Percentiles rank a stretch among this genome's conserved stretches.
phyloP scores from a whole-genome alignment of 2,329 filamentous ascomycete species.

The Alternaria viburni region DNA sequence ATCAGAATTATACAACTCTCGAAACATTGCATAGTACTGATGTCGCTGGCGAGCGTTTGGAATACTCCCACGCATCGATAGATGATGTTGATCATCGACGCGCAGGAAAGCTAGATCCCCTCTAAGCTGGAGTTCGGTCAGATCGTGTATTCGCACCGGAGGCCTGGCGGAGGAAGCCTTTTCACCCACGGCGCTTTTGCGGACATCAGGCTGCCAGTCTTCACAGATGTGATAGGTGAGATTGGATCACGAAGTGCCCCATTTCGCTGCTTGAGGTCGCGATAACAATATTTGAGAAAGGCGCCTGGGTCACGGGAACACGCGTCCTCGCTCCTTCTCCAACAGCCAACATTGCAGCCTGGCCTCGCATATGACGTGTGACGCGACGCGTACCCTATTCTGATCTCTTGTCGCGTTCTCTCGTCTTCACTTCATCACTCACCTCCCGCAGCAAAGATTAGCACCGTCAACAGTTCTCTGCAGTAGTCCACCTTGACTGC shows the following conservation, averaged over 20 bases:
- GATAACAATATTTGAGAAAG: not conserved
- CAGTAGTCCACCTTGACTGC: not conserved
- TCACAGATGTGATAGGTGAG: too few species aligned
- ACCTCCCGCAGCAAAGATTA: not conserved
- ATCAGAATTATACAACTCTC: too few species aligned
- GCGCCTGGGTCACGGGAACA: not conserved
- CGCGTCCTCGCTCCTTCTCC: not conserved
- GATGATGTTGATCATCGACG: too few species aligned
- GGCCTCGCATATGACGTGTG: not conserved
- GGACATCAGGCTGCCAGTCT: too few species aligned
- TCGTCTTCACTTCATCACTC: not conserved
- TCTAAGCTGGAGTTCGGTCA: too few species aligned
- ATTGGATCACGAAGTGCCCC: not conserved
- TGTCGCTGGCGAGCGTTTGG: too few species aligned
- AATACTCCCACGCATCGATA: too few species aligned
- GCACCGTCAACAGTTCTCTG: not conserved
- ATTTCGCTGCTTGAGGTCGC: not conserved
- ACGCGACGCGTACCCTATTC: not conserved
- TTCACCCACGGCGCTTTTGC: too few species aligned
- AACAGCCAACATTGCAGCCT: not conserved
- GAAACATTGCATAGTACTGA: too few species aligned
- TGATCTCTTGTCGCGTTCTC: not conserved
- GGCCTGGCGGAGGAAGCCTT: too few species aligned
- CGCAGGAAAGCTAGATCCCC: too few species aligned
- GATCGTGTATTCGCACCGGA: too few species aligned